These are phyloP conservation scores for Hyphodiscus sp. DNA, from an alignment of 2,329 filamentous ascomycete species.

Conservation along the genomic window DNA sequence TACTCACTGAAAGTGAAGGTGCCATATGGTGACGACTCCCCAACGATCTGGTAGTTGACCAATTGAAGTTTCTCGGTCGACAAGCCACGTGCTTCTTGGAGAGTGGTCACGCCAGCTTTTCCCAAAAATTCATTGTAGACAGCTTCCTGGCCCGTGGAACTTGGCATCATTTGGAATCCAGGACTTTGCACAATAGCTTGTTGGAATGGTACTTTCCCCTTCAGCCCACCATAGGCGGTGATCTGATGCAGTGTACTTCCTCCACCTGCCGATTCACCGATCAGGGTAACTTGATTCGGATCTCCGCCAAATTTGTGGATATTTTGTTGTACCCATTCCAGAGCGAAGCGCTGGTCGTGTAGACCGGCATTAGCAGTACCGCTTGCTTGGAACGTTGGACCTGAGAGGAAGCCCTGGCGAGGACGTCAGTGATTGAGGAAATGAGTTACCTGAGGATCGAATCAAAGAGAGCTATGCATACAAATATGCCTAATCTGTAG, in stretches of 20 bases:
- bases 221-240: slow-evolving; percentile 40
- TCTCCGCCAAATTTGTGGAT: slow-evolving; percentile 50
- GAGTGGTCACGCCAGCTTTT: slow-evolving; percentile 26
- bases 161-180: slow-evolving; percentile 14
- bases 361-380: slow-evolving; percentile 44
- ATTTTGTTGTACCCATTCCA: slow-evolving; percentile 50
- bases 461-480: no score
- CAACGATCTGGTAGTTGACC: no score
- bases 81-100: slow-evolving; percentile 15
- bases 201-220: slow-evolving; percentile 33
- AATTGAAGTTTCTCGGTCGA: no score
- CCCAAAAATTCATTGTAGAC: slow-evolving; percentile 26
- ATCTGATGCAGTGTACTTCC: slow-evolving; percentile 49
- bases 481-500: no score
- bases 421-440: background rate
- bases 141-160: slow-evolving; percentile 8
- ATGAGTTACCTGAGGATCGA: no score
- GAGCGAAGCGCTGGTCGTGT: slow-evolving; percentile 46
- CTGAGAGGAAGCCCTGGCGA: slow-evolving; percentile 30
- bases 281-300: slow-evolving; percentile 39
- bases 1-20: no score
- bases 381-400: slow-evolving; percentile 28
- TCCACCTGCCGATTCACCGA: slow-evolving; percentile 44
- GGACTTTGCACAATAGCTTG: slow-evolving; percentile 30
- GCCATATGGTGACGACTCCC: no score